phyloP scores from a whole-genome alignment of 2,329 filamentous ascomycete genomes.

The Hypoxylon sp. region DNA sequence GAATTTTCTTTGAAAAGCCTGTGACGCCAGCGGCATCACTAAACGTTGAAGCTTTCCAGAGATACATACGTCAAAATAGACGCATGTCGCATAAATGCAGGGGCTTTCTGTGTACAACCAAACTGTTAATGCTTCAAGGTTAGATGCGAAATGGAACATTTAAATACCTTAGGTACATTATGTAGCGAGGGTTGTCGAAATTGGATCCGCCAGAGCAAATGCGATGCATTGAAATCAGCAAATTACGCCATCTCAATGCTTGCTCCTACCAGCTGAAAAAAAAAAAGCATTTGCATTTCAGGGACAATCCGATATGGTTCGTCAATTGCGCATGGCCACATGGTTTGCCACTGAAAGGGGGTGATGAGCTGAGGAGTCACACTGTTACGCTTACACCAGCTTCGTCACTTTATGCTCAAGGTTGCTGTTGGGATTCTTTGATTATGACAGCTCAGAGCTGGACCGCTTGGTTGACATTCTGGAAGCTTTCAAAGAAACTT shows the following conservation, averaged over 20 bases:
- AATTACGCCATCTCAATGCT: conserved; percentile 40
- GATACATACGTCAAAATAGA: neutral
- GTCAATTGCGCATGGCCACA: conserved; percentile 5
- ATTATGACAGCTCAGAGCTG: conserved; percentile 14
- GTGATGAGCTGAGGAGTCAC: neutral
- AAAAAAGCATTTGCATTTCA: conserved; percentile 12
- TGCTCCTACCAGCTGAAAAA: conserved; percentile 25
- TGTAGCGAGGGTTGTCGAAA: conserved; percentile 33
- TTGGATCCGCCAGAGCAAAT: conserved; percentile 30
- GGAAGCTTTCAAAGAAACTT: conserved; percentile 39
- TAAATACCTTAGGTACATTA: conserved; percentile 4
- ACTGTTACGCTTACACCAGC: conserved; percentile 1
- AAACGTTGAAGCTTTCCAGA: neutral
- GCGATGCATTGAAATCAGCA: conserved; percentile 41
- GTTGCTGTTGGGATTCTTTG: conserved; percentile 14
- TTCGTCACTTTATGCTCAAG: conserved; percentile 15
- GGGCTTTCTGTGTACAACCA: conserved; percentile 16
- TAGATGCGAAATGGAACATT: conserved; percentile 4
- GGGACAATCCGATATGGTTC: conserved; percentile 16
- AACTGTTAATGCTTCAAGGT: conserved; percentile 12
- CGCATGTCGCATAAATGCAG: conserved; percentile 7
- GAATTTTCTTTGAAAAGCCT: neutral
- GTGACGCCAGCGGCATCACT: neutral
- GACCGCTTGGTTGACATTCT: conserved; percentile 28
- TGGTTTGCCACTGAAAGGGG: conserved; percentile 10